A percentile compares a stretch with the other conserved stretches of the same genome.
Evolutionary conservation across 371 early-diverging fungal species (phyloP).

Genomic region (Mortierella sp.): DNA sequence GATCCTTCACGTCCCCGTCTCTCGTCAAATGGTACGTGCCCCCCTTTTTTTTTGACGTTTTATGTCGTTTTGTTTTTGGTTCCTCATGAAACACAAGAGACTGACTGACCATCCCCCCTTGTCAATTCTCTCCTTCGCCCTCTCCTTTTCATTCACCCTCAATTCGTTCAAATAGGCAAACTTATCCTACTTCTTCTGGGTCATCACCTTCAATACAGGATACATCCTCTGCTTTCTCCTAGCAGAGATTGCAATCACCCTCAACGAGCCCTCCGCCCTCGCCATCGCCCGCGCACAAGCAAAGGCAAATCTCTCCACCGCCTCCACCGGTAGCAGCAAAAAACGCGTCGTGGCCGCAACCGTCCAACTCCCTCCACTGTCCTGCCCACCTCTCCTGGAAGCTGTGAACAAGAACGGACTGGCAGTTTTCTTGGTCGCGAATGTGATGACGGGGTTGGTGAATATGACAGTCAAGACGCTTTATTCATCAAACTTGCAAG

Average conservation of each 20-base stretch:
- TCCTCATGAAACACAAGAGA: not conserved
- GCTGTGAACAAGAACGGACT: constrained; percentile 87
- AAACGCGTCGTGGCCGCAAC: constrained; percentile 43
- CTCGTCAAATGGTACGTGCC: constrained; percentile 75
- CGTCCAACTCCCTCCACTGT: constrained; percentile 43
- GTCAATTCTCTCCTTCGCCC: constrained; percentile 3
- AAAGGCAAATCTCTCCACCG: constrained; percentile 43
- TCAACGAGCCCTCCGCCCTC: constrained; percentile 45
- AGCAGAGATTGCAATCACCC: constrained; percentile 64
- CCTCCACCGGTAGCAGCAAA: constrained; percentile 23
- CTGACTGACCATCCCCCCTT: not conserved
- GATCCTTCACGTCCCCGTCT: constrained; percentile 64
- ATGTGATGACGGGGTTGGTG: constrained; percentile 86
- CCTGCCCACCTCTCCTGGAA: constrained; percentile 71
- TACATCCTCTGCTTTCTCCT: constrained; percentile 67
- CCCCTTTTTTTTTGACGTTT: not conserved
- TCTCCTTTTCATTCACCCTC: not conserved
- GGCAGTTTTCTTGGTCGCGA: constrained; percentile 88
- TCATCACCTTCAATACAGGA: constrained; percentile 75
- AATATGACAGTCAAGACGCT: constrained; percentile 85
- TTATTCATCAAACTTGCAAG: constrained; percentile 58
- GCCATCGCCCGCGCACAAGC: constrained; percentile 45
- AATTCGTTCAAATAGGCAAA: constrained; percentile 66
- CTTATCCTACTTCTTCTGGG: constrained; percentile 83
- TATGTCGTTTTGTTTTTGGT: not conserved